These are phyloP conservation scores for Wickerhamiella domercqiae DNA, from an alignment of 805 yeast species.

Conservation along the genomic window DNA sequence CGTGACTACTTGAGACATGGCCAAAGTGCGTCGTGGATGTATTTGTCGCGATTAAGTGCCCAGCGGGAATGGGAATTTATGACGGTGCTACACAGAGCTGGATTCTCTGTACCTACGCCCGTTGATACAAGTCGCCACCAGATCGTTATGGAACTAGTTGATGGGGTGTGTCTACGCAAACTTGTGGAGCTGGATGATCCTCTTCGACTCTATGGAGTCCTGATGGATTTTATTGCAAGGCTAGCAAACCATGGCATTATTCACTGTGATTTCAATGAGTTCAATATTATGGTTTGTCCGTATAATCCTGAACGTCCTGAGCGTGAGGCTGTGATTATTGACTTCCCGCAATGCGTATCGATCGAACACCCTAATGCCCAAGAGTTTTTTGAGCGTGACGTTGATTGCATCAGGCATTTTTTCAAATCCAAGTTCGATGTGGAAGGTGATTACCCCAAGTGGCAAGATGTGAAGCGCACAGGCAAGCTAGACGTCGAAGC, in stretches of 20 bases:
- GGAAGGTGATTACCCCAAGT: conserved; percentile 73
- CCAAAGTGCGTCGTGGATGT: conserved; percentile 83
- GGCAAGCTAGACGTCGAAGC: conserved; percentile 70
- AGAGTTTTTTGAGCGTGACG: conserved; percentile 79
- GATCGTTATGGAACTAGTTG: conserved; percentile 79
- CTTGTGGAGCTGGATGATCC: conserved; percentile 55
- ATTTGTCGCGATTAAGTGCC: conserved; percentile 76
- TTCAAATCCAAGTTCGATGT: conserved; percentile 67
- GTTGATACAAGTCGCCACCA: conserved; percentile 83
- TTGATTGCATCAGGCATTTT: conserved; percentile 72
- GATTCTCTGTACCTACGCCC: conserved; percentile 78
- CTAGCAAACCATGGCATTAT: conserved; percentile 80
- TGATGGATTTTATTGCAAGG: conserved; percentile 75
- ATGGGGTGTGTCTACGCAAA: conserved; percentile 83
- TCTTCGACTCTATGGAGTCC: conserved; percentile 58
- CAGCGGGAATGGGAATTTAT: conserved; percentile 82
- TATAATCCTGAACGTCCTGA: conserved; percentile 29
- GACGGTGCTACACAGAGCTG: conserved; percentile 55
- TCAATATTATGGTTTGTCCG: conserved; percentile 76
- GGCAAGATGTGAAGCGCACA: conserved; percentile 54
- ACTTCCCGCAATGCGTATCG: conserved; percentile 96
- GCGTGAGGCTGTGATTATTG: conserved; percentile 75
- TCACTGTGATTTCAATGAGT: conserved; percentile 96
- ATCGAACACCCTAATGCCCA: conserved; percentile 83
- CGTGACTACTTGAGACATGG: conserved; percentile 72